A percentile compares a stretch with the other conserved stretches of the same genome.
These are phyloP conservation scores for Globisporangium uncinulatum DNA, from an alignment of 352 stramenopile species.

Conservation along the genomic window DNA sequence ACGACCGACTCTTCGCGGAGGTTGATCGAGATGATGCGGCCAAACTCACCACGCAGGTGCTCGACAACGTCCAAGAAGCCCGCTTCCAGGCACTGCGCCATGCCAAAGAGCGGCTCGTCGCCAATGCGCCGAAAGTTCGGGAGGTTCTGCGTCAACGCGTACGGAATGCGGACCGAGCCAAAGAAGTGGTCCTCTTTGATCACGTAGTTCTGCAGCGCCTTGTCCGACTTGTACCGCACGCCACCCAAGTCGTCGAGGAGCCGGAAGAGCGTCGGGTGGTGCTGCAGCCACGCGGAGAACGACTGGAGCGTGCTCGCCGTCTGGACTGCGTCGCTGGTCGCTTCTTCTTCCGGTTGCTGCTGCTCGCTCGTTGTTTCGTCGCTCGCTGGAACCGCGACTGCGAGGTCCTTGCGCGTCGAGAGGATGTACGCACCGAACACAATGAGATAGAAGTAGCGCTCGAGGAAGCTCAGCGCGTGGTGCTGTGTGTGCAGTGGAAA, in stretches of 20 bases:
- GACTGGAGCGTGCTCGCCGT: slow-evolving; percentile 21
- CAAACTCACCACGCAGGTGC: slow-evolving; percentile 46
- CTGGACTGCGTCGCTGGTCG: slow-evolving; percentile 13
- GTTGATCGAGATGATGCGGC: slow-evolving; percentile 87
- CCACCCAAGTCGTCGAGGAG: slow-evolving; percentile 71
- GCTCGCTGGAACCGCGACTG: slow-evolving; percentile 5
- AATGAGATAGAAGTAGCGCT: slow-evolving; percentile 88
- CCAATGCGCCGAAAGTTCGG: slow-evolving; percentile 84
- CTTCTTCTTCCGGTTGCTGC: slow-evolving; percentile 10
- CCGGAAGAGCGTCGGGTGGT: slow-evolving; percentile 66
- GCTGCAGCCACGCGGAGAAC: slow-evolving; percentile 82
- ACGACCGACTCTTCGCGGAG: slow-evolving; percentile 88
- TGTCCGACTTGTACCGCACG: slow-evolving; percentile 78
- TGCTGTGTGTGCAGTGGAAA: slow-evolving; percentile 31
- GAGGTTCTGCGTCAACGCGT: slow-evolving; percentile 57
- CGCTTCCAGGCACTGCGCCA: slow-evolving; percentile 68
- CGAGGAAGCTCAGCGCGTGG: slow-evolving; percentile 80
- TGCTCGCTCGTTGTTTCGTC: slow-evolving; percentile 13
- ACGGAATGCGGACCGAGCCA: slow-evolving; percentile 61
- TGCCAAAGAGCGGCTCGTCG: slow-evolving; percentile 81
- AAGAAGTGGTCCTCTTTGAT: slow-evolving; percentile 91
- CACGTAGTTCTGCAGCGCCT: slow-evolving; percentile 74
- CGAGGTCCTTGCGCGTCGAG: slow-evolving; percentile 12
- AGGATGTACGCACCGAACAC: slow-evolving; percentile 84
- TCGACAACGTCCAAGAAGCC: slow-evolving; percentile 66